Percentiles rank a stretch among this genome's conserved stretches.
Evolutionary conservation across 2,329 filamentous ascomycete species (phyloP).

Genomic region (Epichloe amarillans): DNA sequence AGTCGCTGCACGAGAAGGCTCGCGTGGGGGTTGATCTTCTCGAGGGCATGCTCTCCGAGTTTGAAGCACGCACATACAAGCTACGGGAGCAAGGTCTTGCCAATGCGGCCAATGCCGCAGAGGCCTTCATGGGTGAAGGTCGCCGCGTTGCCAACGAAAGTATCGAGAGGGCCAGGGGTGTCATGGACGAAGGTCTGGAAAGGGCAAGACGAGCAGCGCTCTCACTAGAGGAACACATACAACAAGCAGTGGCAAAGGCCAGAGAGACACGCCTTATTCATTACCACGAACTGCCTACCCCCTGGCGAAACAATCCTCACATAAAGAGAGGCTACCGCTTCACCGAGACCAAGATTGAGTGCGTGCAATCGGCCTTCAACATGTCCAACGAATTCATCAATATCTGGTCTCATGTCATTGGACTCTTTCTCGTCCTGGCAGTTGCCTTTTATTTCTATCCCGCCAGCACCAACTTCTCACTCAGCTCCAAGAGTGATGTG

Average conservation of each 20-base stretch:
- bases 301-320: constrained; percentile 92
- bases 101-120: constrained; percentile 51
- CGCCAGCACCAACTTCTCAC: constrained; percentile 68
- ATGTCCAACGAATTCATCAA: constrained; percentile 92
- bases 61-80: constrained; percentile 71
- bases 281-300: constrained; percentile 81
- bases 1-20: constrained; percentile 84
- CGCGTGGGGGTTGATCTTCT: constrained; percentile 76
- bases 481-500: constrained; percentile 78
- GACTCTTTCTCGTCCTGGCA: constrained; percentile 73
- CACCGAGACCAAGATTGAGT: constrained; percentile 79
- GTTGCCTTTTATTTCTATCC: constrained; percentile 97
- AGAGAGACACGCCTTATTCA: constrained; percentile 69
- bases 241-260: constrained; percentile 61
- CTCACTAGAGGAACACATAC: constrained; percentile 71
- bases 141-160: constrained; percentile 71
- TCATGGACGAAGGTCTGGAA: constrained; percentile 70
- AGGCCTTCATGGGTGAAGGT: constrained; percentile 62
- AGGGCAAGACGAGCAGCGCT: constrained; percentile 72
- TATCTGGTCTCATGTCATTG: constrained; percentile 92
- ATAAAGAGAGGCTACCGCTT: constrained; percentile 90
- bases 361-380: constrained; percentile 68
- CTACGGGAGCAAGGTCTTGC: constrained; percentile 64
- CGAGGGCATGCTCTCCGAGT: constrained; percentile 71
- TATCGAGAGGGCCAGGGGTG: constrained; percentile 58